phyloP scores from a whole-genome alignment of 2,329 filamentous ascomycete species.

The Pyrenochaeta sp. region DNA sequence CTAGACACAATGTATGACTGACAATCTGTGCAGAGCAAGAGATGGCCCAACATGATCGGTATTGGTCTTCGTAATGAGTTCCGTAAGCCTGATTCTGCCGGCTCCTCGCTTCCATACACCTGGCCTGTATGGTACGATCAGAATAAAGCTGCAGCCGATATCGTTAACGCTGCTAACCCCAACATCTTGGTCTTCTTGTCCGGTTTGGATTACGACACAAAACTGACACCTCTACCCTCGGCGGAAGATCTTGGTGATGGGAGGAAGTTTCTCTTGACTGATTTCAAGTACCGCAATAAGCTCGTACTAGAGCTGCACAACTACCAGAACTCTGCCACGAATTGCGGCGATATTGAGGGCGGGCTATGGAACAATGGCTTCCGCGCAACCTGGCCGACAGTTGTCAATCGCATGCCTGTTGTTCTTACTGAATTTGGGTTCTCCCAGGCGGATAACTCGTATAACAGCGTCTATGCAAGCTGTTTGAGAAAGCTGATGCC shows the following conservation, averaged over 20 bases:
- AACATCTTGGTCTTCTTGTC: conserved; percentile 67
- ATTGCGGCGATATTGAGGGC: conserved; percentile 58
- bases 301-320: conserved; percentile 69
- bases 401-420: conserved; percentile 60
- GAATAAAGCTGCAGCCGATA: conserved; percentile 58
- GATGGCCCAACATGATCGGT: conserved; percentile 62
- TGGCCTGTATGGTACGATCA: conserved; percentile 66
- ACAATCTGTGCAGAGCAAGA: conserved; percentile 28
- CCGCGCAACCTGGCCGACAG: conserved; percentile 57
- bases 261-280: conserved; percentile 55
- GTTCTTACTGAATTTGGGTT: conserved; percentile 68
- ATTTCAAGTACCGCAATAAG: conserved; percentile 64
- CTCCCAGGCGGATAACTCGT: conserved; percentile 54
- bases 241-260: conserved; percentile 60
- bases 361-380: conserved; percentile 63
- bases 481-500: conserved; percentile 64
- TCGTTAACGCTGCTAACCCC: conserved; percentile 62
- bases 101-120: conserved; percentile 57
- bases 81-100: conserved; percentile 36
- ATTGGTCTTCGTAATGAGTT: conserved; percentile 67
- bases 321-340: conserved; percentile 62
- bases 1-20: background rate
- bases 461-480: conserved; percentile 59
- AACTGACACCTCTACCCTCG: conserved; percentile 60
- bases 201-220: conserved; percentile 66